Percentiles rank a stretch among this genome's conserved stretches.
Conservation (phyloP, 169 alveolate genomes). For the Eimeria nieschulzi region DNA sequence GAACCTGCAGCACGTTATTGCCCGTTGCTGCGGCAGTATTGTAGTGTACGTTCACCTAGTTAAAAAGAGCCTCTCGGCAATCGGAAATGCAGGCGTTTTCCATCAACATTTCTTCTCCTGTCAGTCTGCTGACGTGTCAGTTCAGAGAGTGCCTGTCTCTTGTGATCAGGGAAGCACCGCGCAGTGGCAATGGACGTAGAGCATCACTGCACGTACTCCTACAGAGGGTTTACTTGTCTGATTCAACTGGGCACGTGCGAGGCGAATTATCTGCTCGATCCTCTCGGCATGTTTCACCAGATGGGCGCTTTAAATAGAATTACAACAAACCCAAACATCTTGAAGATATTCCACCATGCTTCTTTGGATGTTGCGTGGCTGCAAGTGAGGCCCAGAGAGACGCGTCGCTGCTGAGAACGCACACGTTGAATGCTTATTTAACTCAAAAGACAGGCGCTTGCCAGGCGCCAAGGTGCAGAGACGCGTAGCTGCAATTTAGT, state of each 20-base stretch:
- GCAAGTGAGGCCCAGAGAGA: slow-evolving; percentile 39
- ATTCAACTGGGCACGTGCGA: slow-evolving; percentile 87
- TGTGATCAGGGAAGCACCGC: neutral
- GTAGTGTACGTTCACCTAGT: no score
- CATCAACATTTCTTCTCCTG: neutral
- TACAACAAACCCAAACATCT: slow-evolving; percentile 89
- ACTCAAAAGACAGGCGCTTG: no score
- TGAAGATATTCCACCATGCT: slow-evolving; percentile 93
- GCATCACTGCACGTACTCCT: slow-evolving; percentile 88
- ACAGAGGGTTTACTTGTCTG: slow-evolving; percentile 91
- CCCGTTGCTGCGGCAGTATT: neutral
- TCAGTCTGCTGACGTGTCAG: neutral
- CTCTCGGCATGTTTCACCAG: slow-evolving; percentile 82
- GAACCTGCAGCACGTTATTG: neutral
- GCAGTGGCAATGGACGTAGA: slow-evolving; percentile 91
- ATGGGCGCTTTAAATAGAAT: slow-evolving; percentile 82
- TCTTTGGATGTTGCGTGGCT: slow-evolving; percentile 93
- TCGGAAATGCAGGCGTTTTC: neutral
- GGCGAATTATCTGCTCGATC: slow-evolving; percentile 90
- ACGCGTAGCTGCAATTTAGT: no score
- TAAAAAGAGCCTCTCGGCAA: no score
- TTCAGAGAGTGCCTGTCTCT: neutral
- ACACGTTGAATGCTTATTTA: no score
- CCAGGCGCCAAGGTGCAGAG: no score
- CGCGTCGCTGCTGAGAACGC: no score